phyloP scores from a whole-genome alignment of 1,284 basidiomycete species.

The Microbotryum saponariae region DNA sequence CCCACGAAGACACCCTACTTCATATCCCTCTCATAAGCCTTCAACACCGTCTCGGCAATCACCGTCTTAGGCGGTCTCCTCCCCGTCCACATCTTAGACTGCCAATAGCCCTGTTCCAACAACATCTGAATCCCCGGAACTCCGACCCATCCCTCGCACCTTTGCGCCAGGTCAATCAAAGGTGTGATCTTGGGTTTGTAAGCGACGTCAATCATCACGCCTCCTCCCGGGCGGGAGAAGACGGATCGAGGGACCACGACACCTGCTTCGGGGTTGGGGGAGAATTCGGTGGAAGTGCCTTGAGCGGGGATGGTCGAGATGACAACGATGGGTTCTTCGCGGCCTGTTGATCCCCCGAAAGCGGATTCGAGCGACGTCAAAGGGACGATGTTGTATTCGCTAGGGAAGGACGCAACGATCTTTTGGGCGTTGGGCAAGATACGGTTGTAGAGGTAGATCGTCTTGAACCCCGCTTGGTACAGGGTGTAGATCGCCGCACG shows the following conservation, averaged over 20 bases:
- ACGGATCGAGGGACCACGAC: slow-evolving; percentile 53
- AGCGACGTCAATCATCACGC: slow-evolving; percentile 80
- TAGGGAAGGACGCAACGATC: slow-evolving; percentile 60
- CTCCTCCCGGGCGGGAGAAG: slow-evolving; percentile 42
- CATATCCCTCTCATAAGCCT: slow-evolving; percentile 24
- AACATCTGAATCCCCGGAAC: slow-evolving; percentile 76
- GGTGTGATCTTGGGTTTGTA: slow-evolving; percentile 64
- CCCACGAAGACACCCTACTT: too few relatives aligned
- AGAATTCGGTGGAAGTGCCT: slow-evolving; percentile 47
- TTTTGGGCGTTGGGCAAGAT: slow-evolving; percentile 63
- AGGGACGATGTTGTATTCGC: slow-evolving; percentile 53
- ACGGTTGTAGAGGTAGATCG: slow-evolving; percentile 78
- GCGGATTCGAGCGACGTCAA: slow-evolving; percentile 51
- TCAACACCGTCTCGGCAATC: slow-evolving; percentile 44
- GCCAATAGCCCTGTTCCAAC: slow-evolving; percentile 75
- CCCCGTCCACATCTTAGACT: slow-evolving; percentile 46
- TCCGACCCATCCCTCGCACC: slow-evolving; percentile 55
- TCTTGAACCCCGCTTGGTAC: slow-evolving; percentile 57
- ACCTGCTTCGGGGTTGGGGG: slow-evolving; percentile 44
- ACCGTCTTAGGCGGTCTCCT: slow-evolving; percentile 44
- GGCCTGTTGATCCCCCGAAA: slow-evolving; percentile 45
- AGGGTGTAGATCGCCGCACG: slow-evolving; percentile 87
- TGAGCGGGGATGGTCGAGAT: slow-evolving; percentile 77
- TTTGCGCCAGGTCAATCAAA: slow-evolving; percentile 42
- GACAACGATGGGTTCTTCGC: slow-evolving; percentile 58